Evolutionary conservation across 768 basidiomycete species (phyloP), one percentile per base, ranked within the genome.

Genomic region (Auricularia cornea): DNA sequence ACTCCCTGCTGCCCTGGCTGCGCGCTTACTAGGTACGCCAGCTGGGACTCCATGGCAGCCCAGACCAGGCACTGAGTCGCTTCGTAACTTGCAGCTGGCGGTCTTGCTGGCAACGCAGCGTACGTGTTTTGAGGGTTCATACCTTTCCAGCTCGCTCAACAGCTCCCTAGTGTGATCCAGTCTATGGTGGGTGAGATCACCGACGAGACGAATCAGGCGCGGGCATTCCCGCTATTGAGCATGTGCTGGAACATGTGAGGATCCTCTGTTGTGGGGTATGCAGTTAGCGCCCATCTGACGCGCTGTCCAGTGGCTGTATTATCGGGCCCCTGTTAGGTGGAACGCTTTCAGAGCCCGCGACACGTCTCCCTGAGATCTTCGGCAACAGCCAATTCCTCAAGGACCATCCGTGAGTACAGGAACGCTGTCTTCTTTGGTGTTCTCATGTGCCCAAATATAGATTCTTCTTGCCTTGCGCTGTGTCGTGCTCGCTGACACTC

Each of bases 161-260:
- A 48, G 44, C n/a, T 31, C 41, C 63, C 4, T 10, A 57, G 18
- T 41, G 87, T 87, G 31, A 78, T 88, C 30, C 83, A 86, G 60
- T 83, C 84, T 1, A 77, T 86, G 4, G 76, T 89, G 0, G 82
- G 84, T 14, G 87, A 89, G 72, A 76, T 88, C 26, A 86, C 85
- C 11, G 85, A 89, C 66, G 70, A 81, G 20, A 82, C 81, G 10
- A 88, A 89, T 65, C 83, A 86, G 70, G 80, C 82, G 0, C 67
- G 75, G 44, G 83, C 82, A 3, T 85, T 85, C 65, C 83, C 87
- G 14, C 75, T 88, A n/a, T 87, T 83, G 64, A 82, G 82, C 23
- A 68, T 87, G 18, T 79, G 79, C 60, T 87, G 81, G 81, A 85
- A 86, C 6, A 64, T 57, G 54, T 57, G 30, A 14, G 54, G 12